A percentile compares a stretch with the other conserved stretches of the same genome.
Evolutionary conservation across 2,329 filamentous ascomycete genomes (phyloP).

Genomic region (Ophiostoma quercus): DNA sequence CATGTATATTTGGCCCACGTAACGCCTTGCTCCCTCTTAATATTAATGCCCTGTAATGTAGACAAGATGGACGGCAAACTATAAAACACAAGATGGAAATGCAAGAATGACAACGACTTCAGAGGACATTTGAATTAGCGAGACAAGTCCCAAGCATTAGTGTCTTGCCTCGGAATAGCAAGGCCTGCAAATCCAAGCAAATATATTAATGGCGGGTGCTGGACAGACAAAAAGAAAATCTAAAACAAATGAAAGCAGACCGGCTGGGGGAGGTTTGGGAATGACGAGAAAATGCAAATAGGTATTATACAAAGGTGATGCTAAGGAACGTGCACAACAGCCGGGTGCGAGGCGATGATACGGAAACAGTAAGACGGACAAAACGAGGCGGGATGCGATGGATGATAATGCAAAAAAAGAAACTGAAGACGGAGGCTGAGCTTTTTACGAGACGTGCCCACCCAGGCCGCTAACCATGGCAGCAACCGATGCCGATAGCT

Average conservation of each 20-base stretch:
- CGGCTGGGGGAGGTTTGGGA: background rate
- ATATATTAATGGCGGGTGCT: background rate
- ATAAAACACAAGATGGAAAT: background rate
- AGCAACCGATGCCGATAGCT: conserved; percentile 25
- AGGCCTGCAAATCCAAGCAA: background rate
- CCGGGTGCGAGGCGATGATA: background rate
- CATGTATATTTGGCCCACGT: background rate
- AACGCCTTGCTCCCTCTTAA: conserved; percentile 21
- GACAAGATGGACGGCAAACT: background rate
- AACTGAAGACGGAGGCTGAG: background rate
- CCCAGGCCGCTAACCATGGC: conserved; percentile 26
- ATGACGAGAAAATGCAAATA: conserved; percentile 12
- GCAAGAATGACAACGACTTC: background rate
- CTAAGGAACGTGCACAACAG: background rate
- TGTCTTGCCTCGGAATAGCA: background rate
- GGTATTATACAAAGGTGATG: conserved; percentile 10
- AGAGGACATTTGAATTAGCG: background rate
- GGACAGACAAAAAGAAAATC: background rate
- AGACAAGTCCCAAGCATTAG: background rate
- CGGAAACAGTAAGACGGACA: background rate
- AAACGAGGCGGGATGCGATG: background rate
- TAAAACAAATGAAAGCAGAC: conserved; percentile 4
- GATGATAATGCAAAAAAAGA: background rate
- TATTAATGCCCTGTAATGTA: conserved; percentile 15
- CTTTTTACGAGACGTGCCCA: conserved; percentile 21